A percentile compares a stretch with the other conserved stretches of the same genome.
phyloP scores from a whole-genome alignment of 768 basidiomycete genomes.

The Pulveroboletus frians region DNA sequence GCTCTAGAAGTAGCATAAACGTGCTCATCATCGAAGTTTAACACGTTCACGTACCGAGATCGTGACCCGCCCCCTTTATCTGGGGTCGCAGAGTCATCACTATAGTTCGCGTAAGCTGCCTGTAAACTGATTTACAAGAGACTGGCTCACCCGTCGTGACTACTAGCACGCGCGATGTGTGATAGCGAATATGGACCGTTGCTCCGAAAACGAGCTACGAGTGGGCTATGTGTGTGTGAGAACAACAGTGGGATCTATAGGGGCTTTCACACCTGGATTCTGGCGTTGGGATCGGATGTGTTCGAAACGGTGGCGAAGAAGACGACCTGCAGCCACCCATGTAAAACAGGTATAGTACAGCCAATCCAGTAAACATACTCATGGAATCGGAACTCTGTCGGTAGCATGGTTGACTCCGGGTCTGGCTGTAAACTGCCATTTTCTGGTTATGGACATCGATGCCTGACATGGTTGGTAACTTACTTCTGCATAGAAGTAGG shows the following conservation, averaged over 20 bases:
- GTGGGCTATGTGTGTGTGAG: constrained; percentile 19
- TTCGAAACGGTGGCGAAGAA: constrained; percentile 17
- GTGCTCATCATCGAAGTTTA: not conserved
- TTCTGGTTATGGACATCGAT: not conserved
- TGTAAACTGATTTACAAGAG: not conserved
- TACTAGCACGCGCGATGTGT: constrained; percentile 1
- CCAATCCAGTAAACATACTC: constrained; percentile 15
- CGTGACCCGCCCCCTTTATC: constrained; percentile 2
- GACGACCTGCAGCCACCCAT: constrained; percentile 9
- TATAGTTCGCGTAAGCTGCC: constrained; percentile 2
- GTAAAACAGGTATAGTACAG: not conserved
- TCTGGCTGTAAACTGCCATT: constrained; percentile 4
- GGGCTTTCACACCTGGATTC: constrained; percentile 25
- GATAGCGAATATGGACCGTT: constrained; percentile 13
- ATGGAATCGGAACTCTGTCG: constrained; percentile 21
- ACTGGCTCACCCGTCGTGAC: constrained; percentile 11
- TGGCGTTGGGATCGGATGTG: constrained; percentile 26
- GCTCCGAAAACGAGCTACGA: constrained; percentile 17
- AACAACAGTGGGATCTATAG: not conserved
- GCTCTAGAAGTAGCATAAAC: constrained; percentile 4
- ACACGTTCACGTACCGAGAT: constrained; percentile 13
- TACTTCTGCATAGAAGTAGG: constrained; percentile 16
- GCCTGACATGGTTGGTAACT: constrained; percentile 3
- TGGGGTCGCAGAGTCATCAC: not conserved
- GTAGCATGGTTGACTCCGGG: constrained; percentile 12